Percentiles rank a stretch among this genome's conserved stretches.
phyloP scores from a whole-genome alignment of 1,139 yeast genomes.

The Kodamaea plutei region DNA sequence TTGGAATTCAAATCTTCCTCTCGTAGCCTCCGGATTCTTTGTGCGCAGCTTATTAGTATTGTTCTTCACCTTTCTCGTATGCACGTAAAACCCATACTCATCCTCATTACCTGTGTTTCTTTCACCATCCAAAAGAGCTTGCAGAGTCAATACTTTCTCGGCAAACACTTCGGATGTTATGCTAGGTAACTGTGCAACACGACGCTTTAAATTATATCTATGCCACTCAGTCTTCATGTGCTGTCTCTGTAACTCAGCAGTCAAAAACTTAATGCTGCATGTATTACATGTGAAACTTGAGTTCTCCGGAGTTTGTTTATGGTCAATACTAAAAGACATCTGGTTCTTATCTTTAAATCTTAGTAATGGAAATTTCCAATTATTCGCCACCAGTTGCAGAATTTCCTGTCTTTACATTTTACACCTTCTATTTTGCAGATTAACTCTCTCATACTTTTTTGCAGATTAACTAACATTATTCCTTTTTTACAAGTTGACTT shows the following conservation, averaged over 20 bases:
- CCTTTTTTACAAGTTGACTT: no score
- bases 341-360: no score
- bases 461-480: constrained; percentile 2
- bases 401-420: background rate
- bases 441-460: no score
- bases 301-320: constrained; percentile 32
- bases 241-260: constrained; percentile 75
- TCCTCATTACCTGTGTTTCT: constrained; percentile 48
- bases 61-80: constrained; percentile 24
- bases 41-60: constrained; percentile 20
- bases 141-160: constrained; percentile 53
- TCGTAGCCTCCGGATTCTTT: constrained; percentile 15
- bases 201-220: constrained; percentile 83
- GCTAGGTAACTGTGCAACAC: constrained; percentile 82
- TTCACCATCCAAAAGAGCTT: no score
- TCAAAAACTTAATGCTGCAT: constrained; percentile 72
- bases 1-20: constrained; percentile 7
- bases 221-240: constrained; percentile 99
- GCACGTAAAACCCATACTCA: constrained; percentile 59
- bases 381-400: constrained; percentile 1
- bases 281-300: constrained; percentile 75
- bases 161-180: constrained; percentile 79
- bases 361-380: background rate
- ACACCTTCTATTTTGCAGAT: constrained; percentile 4
- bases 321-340: constrained; percentile 27